Evolutionary conservation across 108 stramenopile genomes (phyloP), one percentile per base, ranked within the genome.

Genomic region (Nitzschia putrida): DNA sequence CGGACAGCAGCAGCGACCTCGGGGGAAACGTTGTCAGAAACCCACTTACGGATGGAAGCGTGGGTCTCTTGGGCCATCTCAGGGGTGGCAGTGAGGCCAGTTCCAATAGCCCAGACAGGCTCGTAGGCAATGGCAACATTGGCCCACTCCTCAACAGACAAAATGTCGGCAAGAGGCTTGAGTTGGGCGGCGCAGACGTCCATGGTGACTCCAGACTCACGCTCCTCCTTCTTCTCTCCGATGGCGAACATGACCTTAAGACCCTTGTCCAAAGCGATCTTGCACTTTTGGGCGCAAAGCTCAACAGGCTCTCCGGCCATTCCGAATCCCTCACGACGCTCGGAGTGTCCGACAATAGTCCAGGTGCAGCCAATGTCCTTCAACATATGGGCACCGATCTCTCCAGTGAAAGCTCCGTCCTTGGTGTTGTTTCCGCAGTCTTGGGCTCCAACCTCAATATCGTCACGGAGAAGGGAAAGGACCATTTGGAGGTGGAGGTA

Each of bases 31-130:
- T 98, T 96, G 40, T 91, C 81, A 16, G 82, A 43, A 23, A 98
- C 70, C 93, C 94, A 99, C 37, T 80, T 67, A 53, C 99, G 97
- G 73, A 99, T 99, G 22, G 76, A 72, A 34, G 80, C 82, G 78
- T 99, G 98, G 21, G 97, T 97, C 58, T 98, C 99, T 75, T 99
- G 98, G 3, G 99, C 99, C 96, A 99, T 98, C 72, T 97, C 97
- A 9, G 99, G 97, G 9, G 98, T 95, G 56, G 99, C 99, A n/a
- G 97, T 97, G 44, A 96, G 84, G 23, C 99, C 99, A 34, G 99
- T 99, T 68, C 98, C 98, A 69, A 98, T 98, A 57, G 97, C 93
- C 93, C 93, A 94, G 16, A 91, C 90, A 39, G 90, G 87, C 69
- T 96, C 93, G 18, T 49, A 90, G 18, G 92, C 89, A 68, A 90